Percentiles rank a stretch among this genome's conserved stretches.
Evolutionary conservation across 2,329 filamentous ascomycete species (phyloP).

Genomic region (Metarhizium anisopliae): DNA sequence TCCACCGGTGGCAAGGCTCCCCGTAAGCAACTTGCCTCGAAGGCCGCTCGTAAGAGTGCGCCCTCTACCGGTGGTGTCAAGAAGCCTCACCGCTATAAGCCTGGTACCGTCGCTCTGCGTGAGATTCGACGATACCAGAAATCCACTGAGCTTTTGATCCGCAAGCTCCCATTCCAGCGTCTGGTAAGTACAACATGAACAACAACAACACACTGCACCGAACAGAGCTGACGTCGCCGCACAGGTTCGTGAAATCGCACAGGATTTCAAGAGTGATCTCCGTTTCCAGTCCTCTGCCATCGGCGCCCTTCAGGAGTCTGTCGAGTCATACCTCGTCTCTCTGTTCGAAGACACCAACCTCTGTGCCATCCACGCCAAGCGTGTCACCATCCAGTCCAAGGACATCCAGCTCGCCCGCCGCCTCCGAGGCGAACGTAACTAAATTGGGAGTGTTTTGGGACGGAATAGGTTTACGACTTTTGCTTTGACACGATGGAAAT

Average conservation of each 20-base stretch:
- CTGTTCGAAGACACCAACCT: constrained; percentile 98
- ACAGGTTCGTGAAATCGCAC: constrained; percentile 83
- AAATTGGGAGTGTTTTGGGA: constrained; percentile 24
- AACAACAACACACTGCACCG: not conserved
- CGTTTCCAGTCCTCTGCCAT: constrained; percentile 99
- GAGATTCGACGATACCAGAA: constrained; percentile 99
- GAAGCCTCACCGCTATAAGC: constrained; percentile 89
- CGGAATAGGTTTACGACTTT: constrained; percentile 26
- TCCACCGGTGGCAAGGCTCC: constrained; percentile 72
- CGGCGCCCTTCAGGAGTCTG: constrained; percentile 93
- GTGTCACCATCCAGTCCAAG: constrained; percentile 96
- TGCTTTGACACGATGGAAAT: constrained; percentile 28
- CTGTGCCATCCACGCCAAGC: constrained; percentile 98
- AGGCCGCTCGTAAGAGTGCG: constrained; percentile 94
- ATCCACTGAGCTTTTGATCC: constrained; percentile 89
- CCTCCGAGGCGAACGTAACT: constrained; percentile 89
- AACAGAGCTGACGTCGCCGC: not conserved
- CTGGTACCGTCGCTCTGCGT: constrained; percentile 91
- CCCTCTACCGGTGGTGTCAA: constrained; percentile 95
- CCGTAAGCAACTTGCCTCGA: constrained; percentile 97
- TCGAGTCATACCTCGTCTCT: constrained; percentile 96
- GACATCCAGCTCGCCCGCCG: constrained; percentile 95
- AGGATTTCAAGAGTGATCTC: constrained; percentile 91
- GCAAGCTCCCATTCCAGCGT: constrained; percentile 96
- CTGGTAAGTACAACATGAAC: constrained; percentile 45